These are phyloP conservation scores for Penicillium sp. DNA, from an alignment of 2,329 filamentous ascomycete genomes.

Conservation along the genomic window DNA sequence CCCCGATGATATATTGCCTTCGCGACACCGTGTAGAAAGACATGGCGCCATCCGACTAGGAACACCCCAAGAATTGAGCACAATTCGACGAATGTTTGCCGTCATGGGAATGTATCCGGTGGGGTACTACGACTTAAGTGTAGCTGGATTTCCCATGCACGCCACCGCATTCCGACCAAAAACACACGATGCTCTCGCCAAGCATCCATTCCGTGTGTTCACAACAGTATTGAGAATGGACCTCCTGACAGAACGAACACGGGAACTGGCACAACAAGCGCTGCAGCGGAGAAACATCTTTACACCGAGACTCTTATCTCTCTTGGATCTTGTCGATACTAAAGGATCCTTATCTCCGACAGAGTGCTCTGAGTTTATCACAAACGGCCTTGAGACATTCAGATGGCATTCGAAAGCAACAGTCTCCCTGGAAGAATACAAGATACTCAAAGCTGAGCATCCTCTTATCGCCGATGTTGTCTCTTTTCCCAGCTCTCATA, in stretches of 20 bases:
- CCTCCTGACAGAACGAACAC: constrained; percentile 36
- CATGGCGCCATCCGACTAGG: constrained; percentile 55
- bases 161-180: constrained; percentile 54
- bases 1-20: constrained; percentile 25
- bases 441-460: constrained; percentile 44
- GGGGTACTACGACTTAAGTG: constrained; percentile 54
- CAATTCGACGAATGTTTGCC: constrained; percentile 47
- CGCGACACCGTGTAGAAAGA: constrained; percentile 33
- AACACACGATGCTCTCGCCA: constrained; percentile 31
- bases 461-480: constrained; percentile 53
- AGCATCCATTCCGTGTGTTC: constrained; percentile 50
- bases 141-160: constrained; percentile 52
- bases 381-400: constrained; percentile 49
- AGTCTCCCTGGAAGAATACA: constrained; percentile 45
- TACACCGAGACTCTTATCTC: constrained; percentile 34
- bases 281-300: constrained; percentile 47
- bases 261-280: constrained; percentile 33
- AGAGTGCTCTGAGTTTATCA: constrained; percentile 42
- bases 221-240: constrained; percentile 46
- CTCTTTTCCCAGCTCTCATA: constrained; percentile 47
- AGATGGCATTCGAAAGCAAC: constrained; percentile 48
- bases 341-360: constrained; percentile 27
- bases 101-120: constrained; percentile 52
- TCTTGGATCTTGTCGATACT: constrained; percentile 39
- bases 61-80: constrained; percentile 45